Evolutionary conservation across 805 yeast species (phyloP).

Genomic region (Wickerhamomyces chambardii): DNA sequence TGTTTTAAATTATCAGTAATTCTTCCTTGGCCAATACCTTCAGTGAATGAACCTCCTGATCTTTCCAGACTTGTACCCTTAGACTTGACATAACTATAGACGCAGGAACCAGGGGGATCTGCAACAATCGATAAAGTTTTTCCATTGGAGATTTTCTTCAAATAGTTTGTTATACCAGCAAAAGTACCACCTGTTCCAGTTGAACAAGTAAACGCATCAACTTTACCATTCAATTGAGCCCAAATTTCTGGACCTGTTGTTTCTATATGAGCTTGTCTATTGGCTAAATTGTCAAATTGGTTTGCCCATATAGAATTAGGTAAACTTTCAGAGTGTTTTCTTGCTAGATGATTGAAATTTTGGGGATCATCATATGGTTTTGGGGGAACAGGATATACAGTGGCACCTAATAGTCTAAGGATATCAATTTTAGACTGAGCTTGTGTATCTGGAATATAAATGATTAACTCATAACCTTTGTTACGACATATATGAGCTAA

Average conservation of each 20-base stretch:
- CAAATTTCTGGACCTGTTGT: constrained; percentile 93
- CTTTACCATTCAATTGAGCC: constrained; percentile 70
- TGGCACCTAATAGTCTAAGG: constrained; percentile 71
- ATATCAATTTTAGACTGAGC: constrained; percentile 73
- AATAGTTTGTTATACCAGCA: constrained; percentile 75
- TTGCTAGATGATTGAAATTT: constrained; percentile 84
- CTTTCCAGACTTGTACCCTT: constrained; percentile 62
- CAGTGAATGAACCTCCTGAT: constrained; percentile 83
- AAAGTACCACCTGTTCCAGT: constrained; percentile 93
- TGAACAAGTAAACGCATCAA: constrained; percentile 82
- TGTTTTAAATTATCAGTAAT: constrained; percentile 74
- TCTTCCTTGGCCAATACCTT: constrained; percentile 95
- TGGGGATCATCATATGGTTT: constrained; percentile 74
- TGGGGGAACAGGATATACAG: constrained; percentile 84
- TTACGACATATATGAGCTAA: constrained; percentile 75
- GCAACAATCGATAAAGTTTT: constrained; percentile 61
- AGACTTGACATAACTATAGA: constrained; percentile 68
- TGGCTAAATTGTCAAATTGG: constrained; percentile 84
- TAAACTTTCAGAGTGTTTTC: constrained; percentile 68
- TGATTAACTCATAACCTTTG: constrained; percentile 75
- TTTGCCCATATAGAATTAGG: constrained; percentile 88
- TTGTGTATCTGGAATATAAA: constrained; percentile 90
- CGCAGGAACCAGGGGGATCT: constrained; percentile 90
- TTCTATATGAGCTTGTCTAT: constrained; percentile 81
- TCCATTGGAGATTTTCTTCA: constrained; percentile 61